phyloP scores from a whole-genome alignment of 129 eudicot species.

The Helichrysum umbraculigerum region DNA sequence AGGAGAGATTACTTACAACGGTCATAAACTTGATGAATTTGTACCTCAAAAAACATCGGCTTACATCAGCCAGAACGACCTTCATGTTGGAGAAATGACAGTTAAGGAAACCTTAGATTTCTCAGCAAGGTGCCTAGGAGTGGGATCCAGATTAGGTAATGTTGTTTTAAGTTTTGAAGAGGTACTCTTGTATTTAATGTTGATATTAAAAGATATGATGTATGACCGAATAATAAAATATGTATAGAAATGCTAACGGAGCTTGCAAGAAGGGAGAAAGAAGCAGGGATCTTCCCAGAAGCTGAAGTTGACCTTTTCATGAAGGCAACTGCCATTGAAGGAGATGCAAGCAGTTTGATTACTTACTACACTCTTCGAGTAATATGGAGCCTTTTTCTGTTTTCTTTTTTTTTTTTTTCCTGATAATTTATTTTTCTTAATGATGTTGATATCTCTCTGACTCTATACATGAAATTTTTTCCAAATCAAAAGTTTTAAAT shows the following conservation, averaged over 20 bases:
- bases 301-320: constrained; percentile 79
- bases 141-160: constrained; percentile 72
- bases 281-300: constrained; percentile 72
- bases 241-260: constrained; percentile 62
- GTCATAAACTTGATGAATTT: constrained; percentile 69
- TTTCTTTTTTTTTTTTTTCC: not conserved
- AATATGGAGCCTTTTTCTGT: constrained; percentile 12
- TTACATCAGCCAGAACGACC: constrained; percentile 78
- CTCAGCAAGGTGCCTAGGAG: constrained; percentile 87
- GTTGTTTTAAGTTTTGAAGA: not conserved
- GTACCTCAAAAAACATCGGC: constrained; percentile 73
- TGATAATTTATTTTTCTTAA: not conserved
- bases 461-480: no score
- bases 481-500: not conserved
- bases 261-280: constrained; percentile 73
- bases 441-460: not conserved
- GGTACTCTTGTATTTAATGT: not conserved
- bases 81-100: constrained; percentile 75
- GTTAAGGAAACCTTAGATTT: constrained; percentile 82
- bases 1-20: constrained; percentile 84
- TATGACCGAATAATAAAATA: not conserved
- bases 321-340: constrained; percentile 86
- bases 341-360: constrained; percentile 69
- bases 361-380: constrained; percentile 76
- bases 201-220: not conserved